phyloP scores from a whole-genome alignment of 148 eudicot species.

The Silene latifolia region DNA sequence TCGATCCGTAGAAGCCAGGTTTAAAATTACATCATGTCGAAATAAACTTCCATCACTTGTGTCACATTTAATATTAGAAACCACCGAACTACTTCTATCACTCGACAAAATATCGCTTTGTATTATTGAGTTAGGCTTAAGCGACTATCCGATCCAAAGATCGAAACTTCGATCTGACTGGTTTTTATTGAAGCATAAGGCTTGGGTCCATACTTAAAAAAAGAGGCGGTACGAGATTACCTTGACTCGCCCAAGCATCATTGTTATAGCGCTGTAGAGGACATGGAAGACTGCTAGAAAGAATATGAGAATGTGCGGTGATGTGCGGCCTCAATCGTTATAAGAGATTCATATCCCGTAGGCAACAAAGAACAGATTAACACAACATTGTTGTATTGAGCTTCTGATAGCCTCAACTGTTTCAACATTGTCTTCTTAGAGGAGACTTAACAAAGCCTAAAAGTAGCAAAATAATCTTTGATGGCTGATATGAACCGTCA shows the following conservation, averaged over 20 bases:
- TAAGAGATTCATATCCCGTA: conserved; percentile 43
- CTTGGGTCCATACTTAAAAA: neutral
- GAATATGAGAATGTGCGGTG: conserved; percentile 93
- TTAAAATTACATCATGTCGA: neutral
- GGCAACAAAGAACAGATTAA: no score
- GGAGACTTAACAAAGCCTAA: no score
- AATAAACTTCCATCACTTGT: no score
- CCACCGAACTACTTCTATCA: neutral
- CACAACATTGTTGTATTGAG: no score
- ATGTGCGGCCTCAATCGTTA: conserved; percentile 66
- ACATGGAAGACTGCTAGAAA: conserved; percentile 84
- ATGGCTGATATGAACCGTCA: no score
- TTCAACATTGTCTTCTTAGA: no score
- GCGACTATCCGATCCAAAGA: no score
- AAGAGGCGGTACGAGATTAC: conserved; percentile 31
- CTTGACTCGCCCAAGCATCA: conserved; percentile 86
- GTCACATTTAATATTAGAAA: no score
- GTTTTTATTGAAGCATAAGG: neutral
- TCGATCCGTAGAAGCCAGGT: conserved; percentile 39
- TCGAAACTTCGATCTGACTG: no score
- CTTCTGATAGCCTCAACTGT: no score
- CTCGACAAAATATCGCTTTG: neutral
- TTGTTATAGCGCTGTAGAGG: conserved; percentile 69
- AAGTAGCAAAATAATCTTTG: no score
- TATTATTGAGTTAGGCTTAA: no score